phyloP scores from a whole-genome alignment of 805 yeast genomes.

The Nakazawaea sp. region DNA sequence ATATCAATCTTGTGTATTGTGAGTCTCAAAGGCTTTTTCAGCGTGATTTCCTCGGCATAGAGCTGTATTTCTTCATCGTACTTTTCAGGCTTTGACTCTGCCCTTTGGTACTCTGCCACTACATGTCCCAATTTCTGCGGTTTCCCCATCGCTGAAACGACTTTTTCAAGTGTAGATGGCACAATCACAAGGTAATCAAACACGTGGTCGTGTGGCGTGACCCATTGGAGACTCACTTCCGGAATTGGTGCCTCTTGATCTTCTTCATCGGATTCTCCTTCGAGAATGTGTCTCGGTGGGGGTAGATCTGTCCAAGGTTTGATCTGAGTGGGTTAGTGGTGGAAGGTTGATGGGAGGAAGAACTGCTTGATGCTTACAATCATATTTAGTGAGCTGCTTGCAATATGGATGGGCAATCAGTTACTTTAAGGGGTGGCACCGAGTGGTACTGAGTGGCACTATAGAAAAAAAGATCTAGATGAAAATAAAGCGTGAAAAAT shows the following conservation, averaged over 20 bases:
- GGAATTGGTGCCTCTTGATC: constrained; percentile 13
- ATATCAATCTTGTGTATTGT: neutral
- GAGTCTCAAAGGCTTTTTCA: constrained; percentile 6
- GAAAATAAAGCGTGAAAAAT: too few species aligned
- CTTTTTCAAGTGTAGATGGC: constrained; percentile 22
- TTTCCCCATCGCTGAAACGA: constrained; percentile 16
- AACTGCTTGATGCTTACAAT: constrained; percentile 7
- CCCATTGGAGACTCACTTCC: neutral
- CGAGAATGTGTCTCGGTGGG: constrained; percentile 40
- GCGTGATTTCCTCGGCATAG: constrained; percentile 22
- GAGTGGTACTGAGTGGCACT: too few species aligned
- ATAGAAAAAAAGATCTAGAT: too few species aligned
- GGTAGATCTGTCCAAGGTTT: constrained; percentile 41
- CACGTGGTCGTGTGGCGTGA: constrained; percentile 3
- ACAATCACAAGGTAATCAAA: constrained; percentile 22
- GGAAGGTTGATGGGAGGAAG: neutral
- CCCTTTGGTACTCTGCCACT: neutral
- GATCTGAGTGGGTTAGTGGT: constrained; percentile 24
- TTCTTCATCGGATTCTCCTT: constrained; percentile 22
- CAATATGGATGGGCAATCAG: too few species aligned
- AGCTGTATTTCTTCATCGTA: constrained; percentile 46
- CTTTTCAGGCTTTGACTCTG: constrained; percentile 2
- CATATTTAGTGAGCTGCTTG: too few species aligned
- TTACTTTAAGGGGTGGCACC: too few species aligned
- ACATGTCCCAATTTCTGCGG: constrained; percentile 7